Percentiles rank a stretch among this genome's conserved stretches.
These are phyloP conservation scores for Dendrobium huoshanense DNA, from an alignment of 106 monocot species.

Conservation along the genomic window DNA sequence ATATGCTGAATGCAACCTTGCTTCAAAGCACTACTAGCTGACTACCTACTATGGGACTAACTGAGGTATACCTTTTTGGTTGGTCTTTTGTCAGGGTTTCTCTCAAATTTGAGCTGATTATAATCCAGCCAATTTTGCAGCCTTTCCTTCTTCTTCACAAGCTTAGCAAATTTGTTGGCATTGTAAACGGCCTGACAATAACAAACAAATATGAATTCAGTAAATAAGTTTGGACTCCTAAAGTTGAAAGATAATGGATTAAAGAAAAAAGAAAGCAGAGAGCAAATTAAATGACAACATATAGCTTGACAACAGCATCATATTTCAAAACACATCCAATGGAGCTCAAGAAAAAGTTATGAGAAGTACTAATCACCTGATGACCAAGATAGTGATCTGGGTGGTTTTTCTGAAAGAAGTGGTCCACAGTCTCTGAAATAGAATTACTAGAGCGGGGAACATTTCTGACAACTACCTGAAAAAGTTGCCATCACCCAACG, in stretches of 20 bases:
- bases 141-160: constrained; percentile 56
- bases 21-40: too few relatives aligned
- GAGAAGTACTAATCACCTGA: constrained; percentile 43
- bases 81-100: constrained; percentile 56
- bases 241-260: not conserved
- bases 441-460: constrained; percentile 65
- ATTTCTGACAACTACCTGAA: constrained; percentile 86
- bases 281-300: not conserved
- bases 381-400: constrained; percentile 91
- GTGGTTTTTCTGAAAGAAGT: constrained; percentile 82
- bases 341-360: not conserved
- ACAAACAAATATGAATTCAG: not conserved
- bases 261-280: not conserved
- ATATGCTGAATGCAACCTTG: too few relatives aligned
- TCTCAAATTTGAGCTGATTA: constrained; percentile 66
- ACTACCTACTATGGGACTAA: not conserved
- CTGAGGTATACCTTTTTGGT: constrained; percentile 41
- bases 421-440: constrained; percentile 71
- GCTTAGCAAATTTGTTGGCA: constrained; percentile 78
- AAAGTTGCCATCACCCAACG: not conserved
- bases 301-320: not conserved
- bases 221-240: not conserved
- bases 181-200: constrained; percentile 78
- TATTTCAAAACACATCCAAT: not conserved
- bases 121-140: constrained; percentile 88